phyloP scores from a whole-genome alignment of 768 basidiomycete genomes.

The Leccinum broughii region DNA sequence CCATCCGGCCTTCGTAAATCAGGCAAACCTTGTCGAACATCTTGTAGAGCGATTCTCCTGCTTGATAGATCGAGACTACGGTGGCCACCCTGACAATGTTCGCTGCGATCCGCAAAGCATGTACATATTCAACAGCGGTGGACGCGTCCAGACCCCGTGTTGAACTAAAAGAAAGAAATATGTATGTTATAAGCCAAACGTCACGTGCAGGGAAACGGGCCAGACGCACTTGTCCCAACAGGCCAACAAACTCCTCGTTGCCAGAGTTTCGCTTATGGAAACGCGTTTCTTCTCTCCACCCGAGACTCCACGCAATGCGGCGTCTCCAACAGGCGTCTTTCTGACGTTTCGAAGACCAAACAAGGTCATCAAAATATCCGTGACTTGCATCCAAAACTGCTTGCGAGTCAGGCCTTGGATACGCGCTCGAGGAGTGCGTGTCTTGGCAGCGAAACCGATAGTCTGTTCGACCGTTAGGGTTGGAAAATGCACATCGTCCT shows the following conservation, averaged over 20 bases:
- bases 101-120: conserved; percentile 66
- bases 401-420: conserved; percentile 41
- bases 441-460: conserved; percentile 65
- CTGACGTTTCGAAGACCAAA: conserved; percentile 77
- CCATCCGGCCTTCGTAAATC: conserved; percentile 58
- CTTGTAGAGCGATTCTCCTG: conserved; percentile 65
- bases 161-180: conserved; percentile 42
- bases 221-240: conserved; percentile 68
- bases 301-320: conserved; percentile 68
- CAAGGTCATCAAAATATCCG: conserved; percentile 59
- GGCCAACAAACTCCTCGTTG: conserved; percentile 70
- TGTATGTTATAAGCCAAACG: conserved; percentile 45
- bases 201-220: conserved; percentile 18
- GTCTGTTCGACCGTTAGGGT: conserved; percentile 81
- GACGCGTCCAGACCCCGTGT: conserved; percentile 67
- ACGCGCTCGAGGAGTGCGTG: conserved; percentile 63
- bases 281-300: conserved; percentile 86
- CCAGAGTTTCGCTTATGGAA: conserved; percentile 70
- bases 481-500: conserved; percentile 86
- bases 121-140: conserved; percentile 74
- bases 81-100: conserved; percentile 55
- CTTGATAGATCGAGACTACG: conserved; percentile 85
- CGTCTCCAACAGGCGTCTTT: conserved; percentile 80
- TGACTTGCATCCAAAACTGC: conserved; percentile 18
- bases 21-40: conserved; percentile 74